phyloP scores from a whole-genome alignment of 148 eudicot genomes.

The Simmondsia chinensis region DNA sequence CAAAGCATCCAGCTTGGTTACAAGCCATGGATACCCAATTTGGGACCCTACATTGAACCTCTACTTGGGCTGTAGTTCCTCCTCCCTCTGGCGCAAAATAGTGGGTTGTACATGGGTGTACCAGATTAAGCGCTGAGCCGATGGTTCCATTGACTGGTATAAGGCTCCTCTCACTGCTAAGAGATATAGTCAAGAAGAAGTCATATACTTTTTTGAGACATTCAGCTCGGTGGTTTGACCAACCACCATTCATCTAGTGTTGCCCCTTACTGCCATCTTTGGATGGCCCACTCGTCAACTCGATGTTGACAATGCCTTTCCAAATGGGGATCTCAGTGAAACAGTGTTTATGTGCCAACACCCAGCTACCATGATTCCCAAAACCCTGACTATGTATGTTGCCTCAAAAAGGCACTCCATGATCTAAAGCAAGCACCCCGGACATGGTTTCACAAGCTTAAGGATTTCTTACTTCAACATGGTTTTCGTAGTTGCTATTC shows the following conservation, averaged over 20 bases:
- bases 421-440: slow-evolving; percentile 3
- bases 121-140: background rate
- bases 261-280: background rate
- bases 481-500: background rate
- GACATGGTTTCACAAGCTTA: background rate
- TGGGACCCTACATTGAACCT: too few relatives aligned
- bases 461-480: background rate
- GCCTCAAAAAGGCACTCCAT: background rate
- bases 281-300: background rate
- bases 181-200: too few relatives aligned
- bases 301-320: background rate
- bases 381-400: background rate
- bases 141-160: background rate
- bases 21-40: background rate
- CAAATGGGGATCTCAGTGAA: background rate
- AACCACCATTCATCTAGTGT: background rate
- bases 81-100: background rate
- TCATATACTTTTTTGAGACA: background rate
- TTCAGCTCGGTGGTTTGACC: slow-evolving; percentile 1
- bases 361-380: background rate
- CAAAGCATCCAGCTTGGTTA: background rate
- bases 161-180: too few relatives aligned
- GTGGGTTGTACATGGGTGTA: background rate
- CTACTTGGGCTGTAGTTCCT: background rate
- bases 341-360: background rate